These are phyloP conservation scores for Penicillium coffeae DNA, from an alignment of 495 filamentous ascomycete species.

Conservation along the genomic window DNA sequence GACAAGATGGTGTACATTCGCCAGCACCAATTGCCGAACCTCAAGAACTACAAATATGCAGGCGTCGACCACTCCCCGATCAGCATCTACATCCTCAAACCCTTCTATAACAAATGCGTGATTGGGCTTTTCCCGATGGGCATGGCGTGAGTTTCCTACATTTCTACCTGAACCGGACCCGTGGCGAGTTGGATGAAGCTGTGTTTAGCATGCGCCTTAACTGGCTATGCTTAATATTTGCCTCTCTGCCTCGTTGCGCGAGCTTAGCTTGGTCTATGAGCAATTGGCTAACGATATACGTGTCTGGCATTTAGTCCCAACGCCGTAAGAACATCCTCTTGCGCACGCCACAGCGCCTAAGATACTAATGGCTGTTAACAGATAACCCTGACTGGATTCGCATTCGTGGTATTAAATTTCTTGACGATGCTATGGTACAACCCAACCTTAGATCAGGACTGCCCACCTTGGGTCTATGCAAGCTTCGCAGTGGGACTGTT, in stretches of 20 bases:
- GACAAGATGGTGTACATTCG: slow-evolving; percentile 78
- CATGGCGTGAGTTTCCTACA: slow-evolving; percentile 70
- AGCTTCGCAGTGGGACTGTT: slow-evolving; percentile 87
- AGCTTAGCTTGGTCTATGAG: background rate
- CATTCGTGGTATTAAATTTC: slow-evolving; percentile 87
- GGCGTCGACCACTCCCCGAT: slow-evolving; percentile 83
- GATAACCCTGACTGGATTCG: slow-evolving; percentile 90
- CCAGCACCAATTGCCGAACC: slow-evolving; percentile 79
- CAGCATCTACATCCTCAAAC: slow-evolving; percentile 90
- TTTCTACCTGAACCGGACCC: too few relatives aligned
- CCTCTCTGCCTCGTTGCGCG: background rate
- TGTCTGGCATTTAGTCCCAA: slow-evolving; percentile 47
- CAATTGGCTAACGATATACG: slow-evolving; percentile 12
- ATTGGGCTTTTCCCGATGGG: slow-evolving; percentile 91
- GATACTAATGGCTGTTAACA: slow-evolving; percentile 17
- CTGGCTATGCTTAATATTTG: background rate
- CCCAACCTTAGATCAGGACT: slow-evolving; percentile 89
- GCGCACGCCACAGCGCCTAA: too few relatives aligned
- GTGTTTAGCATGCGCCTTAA: background rate
- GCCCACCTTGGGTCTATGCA: slow-evolving; percentile 90
- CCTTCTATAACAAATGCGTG: slow-evolving; percentile 92
- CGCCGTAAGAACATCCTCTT: slow-evolving; percentile 48
- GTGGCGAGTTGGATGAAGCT: too few relatives aligned
- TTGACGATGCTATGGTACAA: slow-evolving; percentile 95
- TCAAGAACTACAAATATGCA: slow-evolving; percentile 89